Evolutionary conservation across 169 alveolate genomes (phyloP).

Genomic region (Plasmodium ovale): DNA sequence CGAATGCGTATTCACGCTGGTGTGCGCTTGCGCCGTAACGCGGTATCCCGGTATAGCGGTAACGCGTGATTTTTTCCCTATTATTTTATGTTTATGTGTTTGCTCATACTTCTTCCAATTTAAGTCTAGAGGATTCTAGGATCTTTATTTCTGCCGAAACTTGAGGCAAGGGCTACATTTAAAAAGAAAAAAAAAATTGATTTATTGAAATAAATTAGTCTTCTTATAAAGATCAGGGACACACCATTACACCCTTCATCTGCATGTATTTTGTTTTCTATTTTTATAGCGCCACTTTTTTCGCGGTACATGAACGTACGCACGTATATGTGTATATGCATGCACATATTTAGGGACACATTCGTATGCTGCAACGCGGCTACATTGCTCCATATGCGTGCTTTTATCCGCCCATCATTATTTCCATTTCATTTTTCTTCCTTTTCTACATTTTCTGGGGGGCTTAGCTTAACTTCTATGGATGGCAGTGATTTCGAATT

Average conservation of each 20-base stretch:
- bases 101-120: constrained; percentile 81
- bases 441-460: constrained; percentile 84
- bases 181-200: not conserved
- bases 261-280: not conserved
- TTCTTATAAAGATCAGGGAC: not conserved
- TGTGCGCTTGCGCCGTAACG: too few relatives aligned
- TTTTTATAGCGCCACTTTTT: not conserved
- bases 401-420: not conserved
- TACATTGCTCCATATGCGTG: not conserved
- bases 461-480: constrained; percentile 85
- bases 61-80: not conserved
- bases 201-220: not conserved
- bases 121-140: constrained; percentile 80
- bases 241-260: not conserved
- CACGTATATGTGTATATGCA: not conserved
- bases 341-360: not conserved
- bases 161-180: constrained; percentile 85
- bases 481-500: constrained; percentile 85
- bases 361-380: not conserved
- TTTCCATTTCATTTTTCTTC: not conserved
- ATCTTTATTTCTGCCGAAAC: constrained; percentile 80
- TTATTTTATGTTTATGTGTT: not conserved
- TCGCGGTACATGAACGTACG: not conserved
- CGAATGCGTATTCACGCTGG: too few relatives aligned
- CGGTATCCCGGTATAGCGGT: too few relatives aligned